phyloP scores from a whole-genome alignment of 2,329 filamentous ascomycete species.

The Pseudofabraea citricarpa region DNA sequence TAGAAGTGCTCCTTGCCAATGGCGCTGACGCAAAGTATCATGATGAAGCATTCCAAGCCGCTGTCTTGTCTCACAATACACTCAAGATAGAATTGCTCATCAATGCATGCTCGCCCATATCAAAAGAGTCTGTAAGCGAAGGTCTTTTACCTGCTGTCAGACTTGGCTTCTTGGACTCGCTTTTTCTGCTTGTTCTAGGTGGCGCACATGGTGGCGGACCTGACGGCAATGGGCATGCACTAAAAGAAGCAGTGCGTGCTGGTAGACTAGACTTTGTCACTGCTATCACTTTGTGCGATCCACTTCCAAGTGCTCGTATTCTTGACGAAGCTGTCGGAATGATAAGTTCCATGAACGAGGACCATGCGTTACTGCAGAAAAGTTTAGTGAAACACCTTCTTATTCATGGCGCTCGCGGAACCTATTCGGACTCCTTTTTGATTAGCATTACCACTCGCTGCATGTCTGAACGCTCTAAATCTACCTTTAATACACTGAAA shows the following conservation, averaged over 20 bases:
- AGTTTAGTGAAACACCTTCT: too few relatives aligned
- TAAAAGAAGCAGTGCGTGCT: conserved; percentile 4
- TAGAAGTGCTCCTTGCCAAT: conserved; percentile 3
- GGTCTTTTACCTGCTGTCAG: background rate
- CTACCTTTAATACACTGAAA: background rate
- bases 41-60: conserved; percentile 5
- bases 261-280: conserved; percentile 1
- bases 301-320: background rate
- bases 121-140: background rate
- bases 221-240: conserved; percentile 3
- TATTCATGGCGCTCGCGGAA: too few relatives aligned
- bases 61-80: background rate
- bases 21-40: conserved; percentile 4
- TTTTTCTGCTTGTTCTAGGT: conserved; percentile 3
- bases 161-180: conserved; percentile 4
- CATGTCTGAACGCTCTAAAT: background rate
- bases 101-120: conserved; percentile 1
- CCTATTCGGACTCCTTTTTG: too few relatives aligned
- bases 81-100: conserved; percentile 3
- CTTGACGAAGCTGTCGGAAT: conserved; percentile 5
- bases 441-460: too few relatives aligned
- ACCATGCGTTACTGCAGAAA: too few relatives aligned
- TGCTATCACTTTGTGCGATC: conserved; percentile 4
- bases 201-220: conserved; percentile 6
- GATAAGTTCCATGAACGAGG: conserved; percentile 4